Base-by-base conservation (phyloP, 2,329 filamentous ascomycete genomes). In the Cucurbitaria berberidis region DNA sequence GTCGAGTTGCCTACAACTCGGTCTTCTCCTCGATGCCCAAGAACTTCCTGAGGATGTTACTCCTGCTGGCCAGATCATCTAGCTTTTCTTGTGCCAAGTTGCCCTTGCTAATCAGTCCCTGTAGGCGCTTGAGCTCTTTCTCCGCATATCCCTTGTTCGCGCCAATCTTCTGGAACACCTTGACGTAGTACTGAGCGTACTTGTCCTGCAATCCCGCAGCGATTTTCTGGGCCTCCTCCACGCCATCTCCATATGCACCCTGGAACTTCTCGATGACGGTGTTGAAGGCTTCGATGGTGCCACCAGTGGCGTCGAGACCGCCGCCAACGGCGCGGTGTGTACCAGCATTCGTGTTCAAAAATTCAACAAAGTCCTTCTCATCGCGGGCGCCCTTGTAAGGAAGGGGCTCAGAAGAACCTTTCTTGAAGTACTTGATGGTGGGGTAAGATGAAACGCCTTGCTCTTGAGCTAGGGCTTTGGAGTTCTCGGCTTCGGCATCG, bases 351-450 rank as follows among this genome's bases (percentile, higher is more conserved):
- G 87, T 82, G 82, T 99, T 99, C 77, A 99, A 74, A 80, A 89
- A 99, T 4, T 83, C 76, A 63, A 98, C 76, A 36, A 99, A 81
- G 61, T 87, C 89, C 41, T 84, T 81, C 81, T 97, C 91, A 44
- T 81, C 81, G 63, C 95, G 93, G 57, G 84, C 90, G 56, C 89
- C 88, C 48, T 82, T 79, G 83, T 97, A 99, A 40, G 81, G 73
- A 66, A 88, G 83, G 40, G 86, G 76, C 70, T 89, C 86, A 60
- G 84, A 89, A 72, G 87, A 90, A 66, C 92, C 93, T 75, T 89
- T 89, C 64, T 91, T 85, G 85, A 97, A 99, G 85, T 89, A 99
- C 81, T 96, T 96, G 82, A 99, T 96, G 59, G 95, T 99, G 44
- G 95, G 95, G 83, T 96, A 99, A 30, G 89, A 91, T 49, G 84